phyloP scores from a whole-genome alignment of 1,284 basidiomycete genomes.

The Pseudozyma sp. region DNA sequence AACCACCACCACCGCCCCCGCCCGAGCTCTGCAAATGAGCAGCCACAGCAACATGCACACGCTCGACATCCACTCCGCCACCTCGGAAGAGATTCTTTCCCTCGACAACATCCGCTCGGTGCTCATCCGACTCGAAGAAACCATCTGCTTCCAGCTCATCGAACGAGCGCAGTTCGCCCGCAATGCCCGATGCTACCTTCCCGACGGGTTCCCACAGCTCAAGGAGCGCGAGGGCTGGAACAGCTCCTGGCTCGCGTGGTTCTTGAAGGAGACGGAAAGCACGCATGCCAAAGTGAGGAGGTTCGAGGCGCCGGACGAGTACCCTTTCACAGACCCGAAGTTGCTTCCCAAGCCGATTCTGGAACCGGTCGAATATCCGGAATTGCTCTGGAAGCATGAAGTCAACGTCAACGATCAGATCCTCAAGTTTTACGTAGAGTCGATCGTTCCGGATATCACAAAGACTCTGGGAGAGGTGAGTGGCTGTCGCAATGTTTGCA shows the following conservation, averaged over 20 bases:
- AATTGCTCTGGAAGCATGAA: conserved; percentile 81
- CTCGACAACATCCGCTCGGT: conserved; percentile 87
- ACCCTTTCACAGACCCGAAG: conserved; percentile 83
- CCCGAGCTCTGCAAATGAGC: conserved; percentile 19
- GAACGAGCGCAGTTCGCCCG: conserved; percentile 96
- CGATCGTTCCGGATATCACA: conserved; percentile 86
- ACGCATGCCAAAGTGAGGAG: conserved; percentile 76
- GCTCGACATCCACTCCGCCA: conserved; percentile 57
- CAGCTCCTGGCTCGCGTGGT: conserved; percentile 96
- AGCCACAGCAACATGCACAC: conserved; percentile 54
- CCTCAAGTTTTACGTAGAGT: conserved; percentile 84
- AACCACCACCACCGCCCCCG: no score
- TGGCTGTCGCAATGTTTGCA: not conserved
- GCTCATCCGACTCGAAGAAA: conserved; percentile 91
- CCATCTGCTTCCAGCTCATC: conserved; percentile 92
- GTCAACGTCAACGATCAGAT: conserved; percentile 91
- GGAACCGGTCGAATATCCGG: conserved; percentile 79
- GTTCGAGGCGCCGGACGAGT: conserved; percentile 82
- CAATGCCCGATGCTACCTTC: conserved; percentile 89
- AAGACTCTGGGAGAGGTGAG: conserved; percentile 57
- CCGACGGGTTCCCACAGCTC: conserved; percentile 77
- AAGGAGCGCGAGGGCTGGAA: conserved; percentile 79
- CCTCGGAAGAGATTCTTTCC: conserved; percentile 74
- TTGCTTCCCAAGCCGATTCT: conserved; percentile 86
- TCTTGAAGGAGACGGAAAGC: conserved; percentile 90